A percentile compares a stretch with the other conserved stretches of the same genome.
These are phyloP conservation scores for Metschnikowia anglica DNA, from an alignment of 805 yeast genomes.

Conservation along the genomic window DNA sequence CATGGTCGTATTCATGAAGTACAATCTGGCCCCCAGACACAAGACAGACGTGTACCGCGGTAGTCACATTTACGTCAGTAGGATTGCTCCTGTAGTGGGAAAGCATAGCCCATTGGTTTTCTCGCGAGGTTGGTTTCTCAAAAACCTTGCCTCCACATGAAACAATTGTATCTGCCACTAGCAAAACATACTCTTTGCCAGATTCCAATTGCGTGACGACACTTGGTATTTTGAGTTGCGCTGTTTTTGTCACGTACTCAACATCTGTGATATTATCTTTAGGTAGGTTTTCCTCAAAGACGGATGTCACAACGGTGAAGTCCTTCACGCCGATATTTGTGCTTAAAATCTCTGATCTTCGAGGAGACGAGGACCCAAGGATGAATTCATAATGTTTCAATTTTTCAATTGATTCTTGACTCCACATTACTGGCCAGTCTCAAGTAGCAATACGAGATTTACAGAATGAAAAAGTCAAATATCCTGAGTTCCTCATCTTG, in stretches of 20 bases:
- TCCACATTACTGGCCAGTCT: constrained; percentile 19
- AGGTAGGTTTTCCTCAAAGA: constrained; percentile 73
- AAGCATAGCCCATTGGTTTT: constrained; percentile 32
- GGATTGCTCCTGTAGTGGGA: constrained; percentile 23
- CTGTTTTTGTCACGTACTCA: constrained; percentile 68
- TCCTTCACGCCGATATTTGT: constrained; percentile 49
- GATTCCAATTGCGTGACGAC: constrained; percentile 48
- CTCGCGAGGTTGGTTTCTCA: constrained; percentile 67
- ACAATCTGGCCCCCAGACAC: constrained; percentile 12
- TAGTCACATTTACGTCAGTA: constrained; percentile 29
- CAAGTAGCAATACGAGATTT: no score
- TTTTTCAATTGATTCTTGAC: not conserved
- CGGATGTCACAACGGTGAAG: constrained; percentile 53
- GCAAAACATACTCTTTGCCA: constrained; percentile 20
- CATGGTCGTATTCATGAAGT: constrained; percentile 13
- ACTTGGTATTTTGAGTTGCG: constrained; percentile 62
- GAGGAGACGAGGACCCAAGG: constrained; percentile 82
- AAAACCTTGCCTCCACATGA: constrained; percentile 57
- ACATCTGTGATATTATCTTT: constrained; percentile 48
- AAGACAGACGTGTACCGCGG: constrained; percentile 32
- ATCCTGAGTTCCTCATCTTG: not conserved
- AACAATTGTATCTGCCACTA: constrained; percentile 82
- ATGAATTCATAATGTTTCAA: constrained; percentile 38
- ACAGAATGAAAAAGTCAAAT: no score
- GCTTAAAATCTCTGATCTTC: constrained; percentile 69